These are phyloP conservation scores for Russula olivacea DNA, from an alignment of 768 basidiomycete genomes.

Conservation along the genomic window DNA sequence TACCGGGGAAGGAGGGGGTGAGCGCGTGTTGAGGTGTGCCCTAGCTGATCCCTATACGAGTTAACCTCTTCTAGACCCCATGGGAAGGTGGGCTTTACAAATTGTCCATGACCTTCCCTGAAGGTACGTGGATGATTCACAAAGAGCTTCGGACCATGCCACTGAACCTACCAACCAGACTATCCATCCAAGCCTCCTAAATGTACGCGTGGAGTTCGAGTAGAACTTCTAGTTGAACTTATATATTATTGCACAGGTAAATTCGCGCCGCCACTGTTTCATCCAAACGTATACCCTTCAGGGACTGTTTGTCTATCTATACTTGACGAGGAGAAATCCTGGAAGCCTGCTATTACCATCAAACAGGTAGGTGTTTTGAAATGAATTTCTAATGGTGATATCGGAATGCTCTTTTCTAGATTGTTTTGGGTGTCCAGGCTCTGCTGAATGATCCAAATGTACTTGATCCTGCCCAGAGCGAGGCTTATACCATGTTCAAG, in stretches of 20 bases:
- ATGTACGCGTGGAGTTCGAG: constrained; percentile 45
- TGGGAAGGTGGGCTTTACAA: constrained; percentile 98
- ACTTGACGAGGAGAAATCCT: constrained; percentile 96
- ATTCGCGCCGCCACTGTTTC: constrained; percentile 92
- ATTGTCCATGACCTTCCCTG: constrained; percentile 90
- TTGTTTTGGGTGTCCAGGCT: constrained; percentile 93
- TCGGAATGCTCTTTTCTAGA: constrained; percentile 42
- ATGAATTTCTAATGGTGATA: background rate
- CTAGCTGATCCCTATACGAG: background rate
- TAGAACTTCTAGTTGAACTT: constrained; percentile 12
- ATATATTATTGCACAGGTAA: constrained; percentile 56
- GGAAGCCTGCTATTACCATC: constrained; percentile 99
- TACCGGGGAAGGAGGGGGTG: constrained; percentile 87
- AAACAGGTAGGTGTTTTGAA: constrained; percentile 64
- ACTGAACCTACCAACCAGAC: constrained; percentile 42
- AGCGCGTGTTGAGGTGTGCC: constrained; percentile 32
- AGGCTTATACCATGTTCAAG: constrained; percentile 99
- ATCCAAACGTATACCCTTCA: constrained; percentile 98
- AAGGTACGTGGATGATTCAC: constrained; percentile 50
- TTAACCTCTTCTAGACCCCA: constrained; percentile 56
- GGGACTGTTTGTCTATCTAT: constrained; percentile 98
- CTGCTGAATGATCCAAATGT: constrained; percentile 93
- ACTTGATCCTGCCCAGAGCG: constrained; percentile 95
- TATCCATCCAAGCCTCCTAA: constrained; percentile 95
- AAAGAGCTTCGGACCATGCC: background rate